A percentile compares a stretch with the other conserved stretches of the same genome.
These are phyloP conservation scores for Obelidium mucronatum DNA, from an alignment of 192 early-diverging fungal species.

Conservation along the genomic window DNA sequence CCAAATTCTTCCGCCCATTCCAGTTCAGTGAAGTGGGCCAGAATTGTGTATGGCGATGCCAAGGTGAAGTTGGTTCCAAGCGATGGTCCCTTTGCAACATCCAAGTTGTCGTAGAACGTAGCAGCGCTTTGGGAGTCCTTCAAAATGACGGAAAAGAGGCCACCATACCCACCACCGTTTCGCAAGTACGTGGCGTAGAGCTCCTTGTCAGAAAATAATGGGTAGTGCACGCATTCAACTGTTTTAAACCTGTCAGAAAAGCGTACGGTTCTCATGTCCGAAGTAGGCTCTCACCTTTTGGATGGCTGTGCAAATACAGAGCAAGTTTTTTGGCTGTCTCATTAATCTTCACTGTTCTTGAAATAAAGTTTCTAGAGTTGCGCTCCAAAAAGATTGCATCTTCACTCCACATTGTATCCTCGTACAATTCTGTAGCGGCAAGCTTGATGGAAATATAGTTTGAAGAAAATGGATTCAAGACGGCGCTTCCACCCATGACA, in stretches of 20 bases:
- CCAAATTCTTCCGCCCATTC: constrained; percentile 91
- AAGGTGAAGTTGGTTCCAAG: constrained; percentile 98
- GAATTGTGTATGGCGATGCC: constrained; percentile 90
- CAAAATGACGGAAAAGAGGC: constrained; percentile 85
- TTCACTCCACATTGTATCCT: constrained; percentile 88
- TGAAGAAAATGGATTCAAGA: constrained; percentile 77
- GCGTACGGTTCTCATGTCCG: background rate
- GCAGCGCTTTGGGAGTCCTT: constrained; percentile 58
- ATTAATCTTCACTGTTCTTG: constrained; percentile 79
- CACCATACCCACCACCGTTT: constrained; percentile 80
- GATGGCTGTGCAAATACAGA: constrained; percentile 50
- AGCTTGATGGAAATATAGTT: constrained; percentile 51
- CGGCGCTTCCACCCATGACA: constrained; percentile 93
- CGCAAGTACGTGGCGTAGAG: constrained; percentile 69
- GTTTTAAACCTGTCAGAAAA: constrained; percentile 10
- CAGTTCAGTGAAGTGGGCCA: constrained; percentile 94
- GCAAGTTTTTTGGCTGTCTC: constrained; percentile 75
- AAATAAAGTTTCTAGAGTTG: constrained; percentile 88
- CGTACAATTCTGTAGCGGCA: constrained; percentile 67
- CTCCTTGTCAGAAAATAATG: constrained; percentile 75
- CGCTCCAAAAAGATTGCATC: constrained; percentile 96
- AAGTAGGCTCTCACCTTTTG: constrained; percentile 63
- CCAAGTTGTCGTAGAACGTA: constrained; percentile 82
- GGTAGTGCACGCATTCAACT: constrained; percentile 83
- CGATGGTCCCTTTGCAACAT: constrained; percentile 91